Percentiles rank a stretch among this genome's conserved stretches.
These are phyloP conservation scores for Plasmodium chabaudi DNA, from an alignment of 169 alveolate species.

Conservation along the genomic window DNA sequence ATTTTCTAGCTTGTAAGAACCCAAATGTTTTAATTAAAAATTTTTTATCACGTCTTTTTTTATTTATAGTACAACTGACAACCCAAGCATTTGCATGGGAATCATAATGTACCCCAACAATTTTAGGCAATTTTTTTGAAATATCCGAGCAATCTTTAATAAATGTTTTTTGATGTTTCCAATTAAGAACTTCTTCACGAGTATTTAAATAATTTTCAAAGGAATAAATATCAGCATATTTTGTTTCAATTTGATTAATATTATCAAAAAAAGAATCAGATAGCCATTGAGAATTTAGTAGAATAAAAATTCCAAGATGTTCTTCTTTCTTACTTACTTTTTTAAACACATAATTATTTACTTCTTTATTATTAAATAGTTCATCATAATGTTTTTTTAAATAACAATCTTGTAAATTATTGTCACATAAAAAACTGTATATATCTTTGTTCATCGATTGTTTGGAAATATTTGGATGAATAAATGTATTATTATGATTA, in stretches of 20 bases:
- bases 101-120: slow-evolving; percentile 75
- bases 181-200: slow-evolving; percentile 48
- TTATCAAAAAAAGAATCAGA: slow-evolving; percentile 71
- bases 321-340: slow-evolving; percentile 52
- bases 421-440: slow-evolving; percentile 32
- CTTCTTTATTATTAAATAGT: slow-evolving; percentile 47
- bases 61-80: slow-evolving; percentile 38
- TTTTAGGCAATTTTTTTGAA: slow-evolving; percentile 42
- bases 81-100: slow-evolving; percentile 75
- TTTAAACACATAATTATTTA: slow-evolving; percentile 24
- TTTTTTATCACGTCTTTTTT: slow-evolving; percentile 58
- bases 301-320: slow-evolving; percentile 49
- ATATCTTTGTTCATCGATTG: slow-evolving; percentile 19
- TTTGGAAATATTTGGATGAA: slow-evolving; percentile 2
- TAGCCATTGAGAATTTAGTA: slow-evolving; percentile 52
- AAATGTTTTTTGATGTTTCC: slow-evolving; percentile 62
- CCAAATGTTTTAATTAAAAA: slow-evolving; percentile 70
- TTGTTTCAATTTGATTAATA: slow-evolving; percentile 50
- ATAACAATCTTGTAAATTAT: slow-evolving; percentile 53
- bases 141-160: slow-evolving; percentile 53
- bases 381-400: slow-evolving; percentile 40
- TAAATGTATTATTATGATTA: neutral
- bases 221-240: slow-evolving; percentile 60
- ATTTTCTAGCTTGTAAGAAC: slow-evolving; percentile 65
- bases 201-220: slow-evolving; percentile 51